phyloP scores from a whole-genome alignment of 2,329 filamentous ascomycete genomes.

The Cadophora gregata region DNA sequence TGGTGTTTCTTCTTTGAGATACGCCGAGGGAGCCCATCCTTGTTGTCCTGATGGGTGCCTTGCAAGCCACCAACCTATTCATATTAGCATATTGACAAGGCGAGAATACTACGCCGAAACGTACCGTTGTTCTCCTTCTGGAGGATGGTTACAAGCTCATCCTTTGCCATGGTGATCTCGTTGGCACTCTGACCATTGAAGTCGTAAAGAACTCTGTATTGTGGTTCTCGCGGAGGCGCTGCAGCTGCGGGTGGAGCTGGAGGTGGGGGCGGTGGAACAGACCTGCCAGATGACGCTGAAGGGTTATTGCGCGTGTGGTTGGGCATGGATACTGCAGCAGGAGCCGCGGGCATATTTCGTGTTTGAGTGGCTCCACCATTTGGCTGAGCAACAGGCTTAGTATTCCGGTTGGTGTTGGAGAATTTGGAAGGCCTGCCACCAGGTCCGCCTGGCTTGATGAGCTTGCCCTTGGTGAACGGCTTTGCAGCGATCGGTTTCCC shows the following conservation, averaged over 20 bases:
- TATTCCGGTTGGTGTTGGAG: conserved; percentile 50
- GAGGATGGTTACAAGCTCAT: conserved; percentile 86
- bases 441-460: conserved; percentile 90
- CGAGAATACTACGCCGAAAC: conserved; percentile 42
- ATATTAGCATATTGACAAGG: conserved; percentile 44
- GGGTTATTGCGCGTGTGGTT: conserved; percentile 62
- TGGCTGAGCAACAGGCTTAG: conserved; percentile 42
- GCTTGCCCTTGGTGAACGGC: conserved; percentile 90
- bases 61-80: conserved; percentile 91
- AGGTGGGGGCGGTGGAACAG: conserved; percentile 62
- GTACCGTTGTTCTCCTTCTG: conserved; percentile 94
- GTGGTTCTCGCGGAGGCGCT: conserved; percentile 70
- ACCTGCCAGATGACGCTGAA: conserved; percentile 58
- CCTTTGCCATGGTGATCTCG: conserved; percentile 80
- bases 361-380: conserved; percentile 28
- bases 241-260: conserved; percentile 72
- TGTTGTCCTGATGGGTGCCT: conserved; percentile 77
- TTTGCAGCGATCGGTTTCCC: conserved; percentile 85
- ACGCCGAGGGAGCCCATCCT: conserved; percentile 93
- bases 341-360: conserved; percentile 43
- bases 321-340: conserved; percentile 47
- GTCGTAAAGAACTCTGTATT: conserved; percentile 90
- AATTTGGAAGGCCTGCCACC: conserved; percentile 79
- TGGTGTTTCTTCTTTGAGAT: conserved; percentile 82
- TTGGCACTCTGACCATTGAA: conserved; percentile 85